Evolutionary conservation across 495 filamentous ascomycete species (phyloP).

Genomic region (Penicillium cosmopolitanum): DNA sequence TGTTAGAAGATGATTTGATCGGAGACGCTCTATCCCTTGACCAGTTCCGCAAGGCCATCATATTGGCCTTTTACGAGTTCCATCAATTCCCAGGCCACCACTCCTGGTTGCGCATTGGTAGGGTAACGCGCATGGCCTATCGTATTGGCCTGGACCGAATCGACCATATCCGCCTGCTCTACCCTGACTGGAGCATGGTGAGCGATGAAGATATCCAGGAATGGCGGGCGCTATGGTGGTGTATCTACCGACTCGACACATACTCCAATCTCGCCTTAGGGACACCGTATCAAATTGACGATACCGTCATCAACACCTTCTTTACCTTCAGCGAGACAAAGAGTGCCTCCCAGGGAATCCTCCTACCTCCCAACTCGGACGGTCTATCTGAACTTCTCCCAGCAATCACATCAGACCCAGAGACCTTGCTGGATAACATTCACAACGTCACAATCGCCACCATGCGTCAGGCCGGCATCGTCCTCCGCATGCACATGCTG

Average conservation of each 20-base stretch:
- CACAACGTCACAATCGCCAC: constrained; percentile 16
- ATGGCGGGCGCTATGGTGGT: constrained; percentile 46
- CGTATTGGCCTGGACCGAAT: constrained; percentile 26
- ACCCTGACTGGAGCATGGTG: constrained; percentile 15
- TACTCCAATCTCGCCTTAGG: constrained; percentile 30
- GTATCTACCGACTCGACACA: constrained; percentile 43
- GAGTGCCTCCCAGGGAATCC: background rate
- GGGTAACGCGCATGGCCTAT: constrained; percentile 39
- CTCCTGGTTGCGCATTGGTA: constrained; percentile 38
- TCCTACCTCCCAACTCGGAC: constrained; percentile 13
- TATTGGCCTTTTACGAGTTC: constrained; percentile 44
- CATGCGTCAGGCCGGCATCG: constrained; percentile 18
- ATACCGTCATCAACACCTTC: constrained; percentile 15
- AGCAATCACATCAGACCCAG: constrained; percentile 7
- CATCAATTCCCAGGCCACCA: constrained; percentile 37
- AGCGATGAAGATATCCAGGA: constrained; percentile 38
- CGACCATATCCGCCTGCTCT: constrained; percentile 13
- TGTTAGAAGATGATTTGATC: constrained; percentile 24
- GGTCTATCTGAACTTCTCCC: constrained; percentile 13
- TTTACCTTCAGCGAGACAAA: background rate
- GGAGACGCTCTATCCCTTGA: constrained; percentile 25
- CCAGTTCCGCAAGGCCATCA: constrained; percentile 35
- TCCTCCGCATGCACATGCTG: constrained; percentile 10
- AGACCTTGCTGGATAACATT: constrained; percentile 15
- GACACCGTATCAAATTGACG: constrained; percentile 22